Evolutionary conservation across 176 grass and related monocot genomes (phyloP).

Genomic region (Raddia guianensis): DNA sequence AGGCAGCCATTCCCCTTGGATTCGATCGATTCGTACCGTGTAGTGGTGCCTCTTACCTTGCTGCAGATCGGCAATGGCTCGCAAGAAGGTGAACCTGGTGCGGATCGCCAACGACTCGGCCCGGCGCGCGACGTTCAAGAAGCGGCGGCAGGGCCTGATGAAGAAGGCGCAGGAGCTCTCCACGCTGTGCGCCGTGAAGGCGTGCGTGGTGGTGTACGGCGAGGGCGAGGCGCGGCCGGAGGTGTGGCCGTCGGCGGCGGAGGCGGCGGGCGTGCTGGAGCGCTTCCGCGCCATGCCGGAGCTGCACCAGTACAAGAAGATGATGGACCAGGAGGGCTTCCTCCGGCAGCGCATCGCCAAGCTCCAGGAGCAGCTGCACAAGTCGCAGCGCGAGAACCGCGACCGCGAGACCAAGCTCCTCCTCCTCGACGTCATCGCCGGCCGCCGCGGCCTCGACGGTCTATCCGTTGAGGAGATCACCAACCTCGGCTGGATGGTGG

Average conservation of each 20-base stretch:
- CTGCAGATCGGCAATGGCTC: slow-evolving; percentile 29
- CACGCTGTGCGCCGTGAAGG: slow-evolving; percentile 36
- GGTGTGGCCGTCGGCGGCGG: slow-evolving; percentile 25
- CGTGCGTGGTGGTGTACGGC: slow-evolving; percentile 37
- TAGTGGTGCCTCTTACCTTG: not conserved
- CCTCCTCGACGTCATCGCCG: slow-evolving; percentile 11
- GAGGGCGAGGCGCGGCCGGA: slow-evolving; percentile 17
- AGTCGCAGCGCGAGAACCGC: not conserved
- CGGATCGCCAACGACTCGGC: slow-evolving; percentile 41
- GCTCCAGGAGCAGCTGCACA: slow-evolving; percentile 27
- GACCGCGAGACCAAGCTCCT: slow-evolving; percentile 10
- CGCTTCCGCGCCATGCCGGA: slow-evolving; percentile 39
- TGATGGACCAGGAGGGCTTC: no score
- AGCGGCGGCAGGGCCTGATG: slow-evolving; percentile 17
- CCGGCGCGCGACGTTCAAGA: slow-evolving; percentile 40
- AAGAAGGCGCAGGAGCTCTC: slow-evolving; percentile 45
- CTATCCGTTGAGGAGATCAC: slow-evolving; percentile 21
- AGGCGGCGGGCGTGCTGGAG: not conserved
- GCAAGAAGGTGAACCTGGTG: slow-evolving; percentile 43
- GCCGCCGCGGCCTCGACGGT: not conserved
- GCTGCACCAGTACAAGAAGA: slow-evolving; percentile 7
- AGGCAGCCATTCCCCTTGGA: not conserved
- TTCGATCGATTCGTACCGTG: no score
- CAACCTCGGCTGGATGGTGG: not conserved
- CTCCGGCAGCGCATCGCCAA: slow-evolving; percentile 10